phyloP scores from a whole-genome alignment of 2,329 filamentous ascomycete species.

The Aspergillus sp. region DNA sequence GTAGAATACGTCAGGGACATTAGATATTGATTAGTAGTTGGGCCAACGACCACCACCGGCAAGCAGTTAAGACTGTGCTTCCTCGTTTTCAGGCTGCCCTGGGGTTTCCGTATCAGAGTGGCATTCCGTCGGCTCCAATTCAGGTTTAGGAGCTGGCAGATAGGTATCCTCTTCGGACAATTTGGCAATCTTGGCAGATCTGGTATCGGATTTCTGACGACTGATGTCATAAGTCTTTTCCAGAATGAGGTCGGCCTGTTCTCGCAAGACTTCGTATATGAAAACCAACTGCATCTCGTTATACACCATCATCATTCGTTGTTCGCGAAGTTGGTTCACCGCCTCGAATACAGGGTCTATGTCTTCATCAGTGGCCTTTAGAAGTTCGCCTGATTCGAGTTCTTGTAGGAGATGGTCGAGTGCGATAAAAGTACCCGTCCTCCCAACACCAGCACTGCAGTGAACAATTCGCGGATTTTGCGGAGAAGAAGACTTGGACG shows the following conservation, averaged over 20 bases:
- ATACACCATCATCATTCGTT: constrained; percentile 95
- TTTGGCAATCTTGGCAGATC: constrained; percentile 38
- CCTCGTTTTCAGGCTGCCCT: constrained; percentile 32
- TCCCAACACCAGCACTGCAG: constrained; percentile 89
- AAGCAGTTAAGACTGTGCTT: constrained; percentile 8
- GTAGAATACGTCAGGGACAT: constrained; percentile 8
- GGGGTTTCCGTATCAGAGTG: constrained; percentile 26
- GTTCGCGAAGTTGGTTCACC: constrained; percentile 77
- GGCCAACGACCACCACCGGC: not conserved
- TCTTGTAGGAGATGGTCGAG: constrained; percentile 89
- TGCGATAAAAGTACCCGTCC: constrained; percentile 92
- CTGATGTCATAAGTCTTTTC: constrained; percentile 25
- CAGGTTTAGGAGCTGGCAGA: constrained; percentile 34
- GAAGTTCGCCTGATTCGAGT: constrained; percentile 70
- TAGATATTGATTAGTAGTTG: not conserved
- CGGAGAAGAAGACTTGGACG: constrained; percentile 44
- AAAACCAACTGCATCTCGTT: constrained; percentile 80
- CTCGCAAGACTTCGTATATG: constrained; percentile 80
- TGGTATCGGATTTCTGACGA: constrained; percentile 25
- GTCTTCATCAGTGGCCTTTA: constrained; percentile 46
- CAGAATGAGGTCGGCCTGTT: constrained; percentile 44
- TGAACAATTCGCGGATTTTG: constrained; percentile 77
- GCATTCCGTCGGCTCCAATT: constrained; percentile 32
- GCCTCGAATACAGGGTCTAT: constrained; percentile 73
- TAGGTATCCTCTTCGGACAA: constrained; percentile 31